Conservation (phyloP, 768 basidiomycete genomes). For the Rhodotorula graminis region DNA sequence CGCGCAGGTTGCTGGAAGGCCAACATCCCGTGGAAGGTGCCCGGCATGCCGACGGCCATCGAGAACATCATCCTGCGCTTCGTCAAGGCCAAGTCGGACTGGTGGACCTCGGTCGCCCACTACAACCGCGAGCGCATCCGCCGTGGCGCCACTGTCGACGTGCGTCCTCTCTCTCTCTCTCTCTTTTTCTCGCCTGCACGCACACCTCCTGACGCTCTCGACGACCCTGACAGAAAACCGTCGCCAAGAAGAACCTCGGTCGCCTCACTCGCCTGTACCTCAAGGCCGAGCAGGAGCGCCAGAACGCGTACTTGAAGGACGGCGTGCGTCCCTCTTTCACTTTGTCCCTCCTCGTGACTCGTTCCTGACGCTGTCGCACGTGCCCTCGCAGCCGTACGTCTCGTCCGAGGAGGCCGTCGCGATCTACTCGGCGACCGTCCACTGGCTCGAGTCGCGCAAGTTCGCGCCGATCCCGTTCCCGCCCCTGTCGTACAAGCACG, state of each 20-base stretch:
- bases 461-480: conserved; percentile 99
- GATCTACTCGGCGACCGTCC: conserved; percentile 95
- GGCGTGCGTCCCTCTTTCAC: conserved; percentile 51
- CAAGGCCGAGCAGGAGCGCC: conserved; percentile 97
- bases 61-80: conserved; percentile 98
- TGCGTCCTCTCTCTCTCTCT: not conserved
- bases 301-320: conserved; percentile 97
- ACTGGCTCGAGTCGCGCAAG: conserved; percentile 97
- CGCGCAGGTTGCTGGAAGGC: conserved; percentile 47
- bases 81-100: conserved; percentile 98
- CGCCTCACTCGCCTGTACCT: conserved; percentile 94
- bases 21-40: conserved; percentile 96
- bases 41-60: conserved; percentile 98
- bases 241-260: conserved; percentile 98
- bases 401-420: conserved; percentile 98
- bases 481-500: conserved; percentile 97
- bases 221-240: conserved; percentile 63
- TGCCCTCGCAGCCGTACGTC: conserved; percentile 70
- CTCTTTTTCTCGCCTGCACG: not conserved
- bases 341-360: too few relatives aligned
- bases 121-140: conserved; percentile 97
- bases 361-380: too few relatives aligned
- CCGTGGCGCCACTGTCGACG: conserved; percentile 88
- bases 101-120: conserved; percentile 98
- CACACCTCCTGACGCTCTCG: not conserved